Evolutionary conservation across 352 stramenopile species (phyloP).

Genomic region (Pythium monospermum): DNA sequence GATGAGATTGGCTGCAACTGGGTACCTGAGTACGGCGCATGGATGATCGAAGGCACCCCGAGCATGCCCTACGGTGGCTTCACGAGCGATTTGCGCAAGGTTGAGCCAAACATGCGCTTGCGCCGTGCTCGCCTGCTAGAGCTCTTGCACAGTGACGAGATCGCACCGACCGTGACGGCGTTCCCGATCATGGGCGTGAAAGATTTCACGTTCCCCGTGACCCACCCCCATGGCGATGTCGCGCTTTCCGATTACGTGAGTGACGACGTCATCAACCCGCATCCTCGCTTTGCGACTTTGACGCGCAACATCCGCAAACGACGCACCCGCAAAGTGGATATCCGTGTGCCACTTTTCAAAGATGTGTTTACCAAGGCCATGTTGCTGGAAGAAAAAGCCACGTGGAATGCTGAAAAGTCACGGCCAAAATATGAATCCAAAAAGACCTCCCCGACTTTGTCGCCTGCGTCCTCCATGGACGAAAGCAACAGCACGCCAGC

Average conservation of each 20-base stretch:
- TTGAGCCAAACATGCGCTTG: constrained; percentile 98
- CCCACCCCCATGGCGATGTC: constrained; percentile 58
- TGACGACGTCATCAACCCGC: constrained; percentile 98
- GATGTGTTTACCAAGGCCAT: constrained; percentile 78
- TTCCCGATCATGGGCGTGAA: constrained; percentile 96
- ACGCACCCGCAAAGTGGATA: constrained; percentile 80
- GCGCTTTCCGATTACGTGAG: constrained; percentile 96
- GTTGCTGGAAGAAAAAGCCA: constrained; percentile 60
- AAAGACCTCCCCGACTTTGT: constrained; percentile 21
- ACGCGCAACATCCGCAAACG: constrained; percentile 98
- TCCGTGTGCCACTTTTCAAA: constrained; percentile 81
- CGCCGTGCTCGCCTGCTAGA: constrained; percentile 93
- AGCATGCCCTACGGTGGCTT: constrained; percentile 93
- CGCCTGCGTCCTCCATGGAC: not conserved
- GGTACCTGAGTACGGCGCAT: constrained; percentile 99
- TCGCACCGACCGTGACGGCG: constrained; percentile 93
- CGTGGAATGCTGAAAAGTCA: constrained; percentile 76
- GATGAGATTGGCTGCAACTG: constrained; percentile 93
- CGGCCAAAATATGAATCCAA: constrained; percentile 77
- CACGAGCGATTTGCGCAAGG: constrained; percentile 91
- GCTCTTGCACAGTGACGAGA: constrained; percentile 92
- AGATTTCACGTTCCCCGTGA: constrained; percentile 86
- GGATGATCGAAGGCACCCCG: constrained; percentile 99
- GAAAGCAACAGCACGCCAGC: constrained; percentile 18
- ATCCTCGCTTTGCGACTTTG: constrained; percentile 97